Evolutionary conservation across 164 flowering plant genomes (phyloP), one percentile per base, ranked within the genome.

Genomic region (Nelumbo lutea): DNA sequence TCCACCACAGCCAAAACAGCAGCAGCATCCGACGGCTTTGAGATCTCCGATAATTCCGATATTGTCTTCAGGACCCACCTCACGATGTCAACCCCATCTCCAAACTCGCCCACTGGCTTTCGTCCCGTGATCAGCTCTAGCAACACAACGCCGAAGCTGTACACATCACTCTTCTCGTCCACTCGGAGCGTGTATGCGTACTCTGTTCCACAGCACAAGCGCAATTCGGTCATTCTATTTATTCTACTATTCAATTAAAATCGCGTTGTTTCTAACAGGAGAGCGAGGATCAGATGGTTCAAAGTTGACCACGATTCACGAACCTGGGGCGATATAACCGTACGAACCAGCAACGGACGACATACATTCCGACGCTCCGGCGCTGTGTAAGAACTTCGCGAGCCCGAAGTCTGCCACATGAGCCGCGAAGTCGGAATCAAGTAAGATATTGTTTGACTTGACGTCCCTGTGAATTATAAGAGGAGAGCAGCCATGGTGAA

Each of bases 271-370:
- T 39, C 27, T 27, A 27, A 27, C 27, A 27, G 27, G 27, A 27
- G 27, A 27, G 53, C 3, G 53, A 6, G 53, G 53, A 13, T 50
- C 8, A 50, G 11, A 50, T 2, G 8, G 53, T 50, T 27, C 27
- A 27, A 27, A 27, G 27, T 27, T 27, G 27, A 27, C 27, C 1
- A n/a, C 38, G 40, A 42, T 42, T 27, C 1, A 61, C 71, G 42
- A 62, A 94, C 98, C 98, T 72, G 98, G 98, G 0, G 98, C 98
- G 50, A 95, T 95, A 85, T 95, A 95, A 42, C 98, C 98, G 68
- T 91, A 95, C 44, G 98, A 95, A 2, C 98, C 98, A 56, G 97
- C 98, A 64, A 95, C 70, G 59, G 97, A 82, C 8, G 98, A 95
- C 97, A 95, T 95, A 72, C 93, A 86, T 75, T 94, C 95, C 0